Percentiles rank a stretch among this genome's conserved stretches.
These are phyloP conservation scores for Fistulifera solaris DNA, from an alignment of 108 stramenopile genomes.

Conservation along the genomic window DNA sequence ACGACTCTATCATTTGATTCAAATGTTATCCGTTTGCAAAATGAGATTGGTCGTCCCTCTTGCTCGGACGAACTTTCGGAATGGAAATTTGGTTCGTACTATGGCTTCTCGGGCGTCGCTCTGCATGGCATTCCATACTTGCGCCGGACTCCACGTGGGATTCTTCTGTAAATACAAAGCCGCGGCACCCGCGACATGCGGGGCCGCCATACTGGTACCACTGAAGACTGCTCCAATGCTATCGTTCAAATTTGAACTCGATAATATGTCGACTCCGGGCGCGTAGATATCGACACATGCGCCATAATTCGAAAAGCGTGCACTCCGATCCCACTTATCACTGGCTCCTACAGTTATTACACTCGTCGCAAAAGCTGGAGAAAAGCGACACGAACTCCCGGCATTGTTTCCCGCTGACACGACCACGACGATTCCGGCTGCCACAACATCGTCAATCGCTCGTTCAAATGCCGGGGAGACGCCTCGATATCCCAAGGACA, in stretches of 20 bases:
- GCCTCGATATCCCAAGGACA: background rate
- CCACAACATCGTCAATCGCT: background rate
- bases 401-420: background rate
- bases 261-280: background rate
- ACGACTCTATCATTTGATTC: no score
- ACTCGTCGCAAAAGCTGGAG: background rate
- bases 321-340: background rate
- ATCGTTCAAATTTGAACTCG: background rate
- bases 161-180: slow-evolving; percentile 12
- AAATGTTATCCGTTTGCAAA: no score
- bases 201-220: slow-evolving; percentile 47
- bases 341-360: background rate
- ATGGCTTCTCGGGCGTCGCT: no score
- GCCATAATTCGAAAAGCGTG: background rate
- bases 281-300: slow-evolving; percentile 3
- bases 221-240: slow-evolving; percentile 2
- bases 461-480: background rate
- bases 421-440: background rate
- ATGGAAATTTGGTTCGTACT: no score
- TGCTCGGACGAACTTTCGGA: no score
- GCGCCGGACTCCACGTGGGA: no score
- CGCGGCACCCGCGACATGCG: slow-evolving; percentile 37
- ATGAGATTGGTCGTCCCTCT: no score
- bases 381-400: background rate
- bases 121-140: no score